Percentiles rank a stretch among this genome's conserved stretches.
phyloP scores from a whole-genome alignment of 2,329 filamentous ascomycete genomes.

The Calonectria hongkongensis region DNA sequence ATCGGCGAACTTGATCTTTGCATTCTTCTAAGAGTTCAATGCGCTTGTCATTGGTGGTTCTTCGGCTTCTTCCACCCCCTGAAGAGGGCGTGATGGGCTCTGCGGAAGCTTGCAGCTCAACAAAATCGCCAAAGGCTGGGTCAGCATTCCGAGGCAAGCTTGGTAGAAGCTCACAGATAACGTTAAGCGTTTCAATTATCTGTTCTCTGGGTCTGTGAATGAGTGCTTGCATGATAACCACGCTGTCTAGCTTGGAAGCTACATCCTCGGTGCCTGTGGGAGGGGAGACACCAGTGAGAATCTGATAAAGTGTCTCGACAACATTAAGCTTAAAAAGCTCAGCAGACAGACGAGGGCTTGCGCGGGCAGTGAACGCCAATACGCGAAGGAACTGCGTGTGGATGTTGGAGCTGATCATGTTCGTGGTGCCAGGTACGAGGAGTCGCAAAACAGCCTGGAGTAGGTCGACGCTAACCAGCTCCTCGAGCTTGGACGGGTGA shows the following conservation, averaged over 20 bases:
- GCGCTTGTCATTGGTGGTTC: slow-evolving; percentile 84
- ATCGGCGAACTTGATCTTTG: slow-evolving; percentile 90
- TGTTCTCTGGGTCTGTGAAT: slow-evolving; percentile 97
- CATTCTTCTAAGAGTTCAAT: slow-evolving; percentile 89
- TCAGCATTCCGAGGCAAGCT: slow-evolving; percentile 77
- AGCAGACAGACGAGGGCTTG: slow-evolving; percentile 89
- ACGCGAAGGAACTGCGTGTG: slow-evolving; percentile 97
- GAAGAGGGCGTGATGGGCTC: slow-evolving; percentile 65
- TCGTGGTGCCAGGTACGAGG: slow-evolving; percentile 94
- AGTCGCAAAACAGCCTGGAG: slow-evolving; percentile 90
- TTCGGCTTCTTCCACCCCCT: slow-evolving; percentile 53
- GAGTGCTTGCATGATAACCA: slow-evolving; percentile 98
- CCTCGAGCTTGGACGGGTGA: slow-evolving; percentile 90
- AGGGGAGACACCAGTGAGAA: slow-evolving; percentile 95
- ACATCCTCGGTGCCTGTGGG: slow-evolving; percentile 86
- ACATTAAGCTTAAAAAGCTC: slow-evolving; percentile 97
- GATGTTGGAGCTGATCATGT: slow-evolving; percentile 93
- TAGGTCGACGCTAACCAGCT: slow-evolving; percentile 91
- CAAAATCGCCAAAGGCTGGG: slow-evolving; percentile 64
- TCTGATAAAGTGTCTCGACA: slow-evolving; percentile 98
- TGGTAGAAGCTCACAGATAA: slow-evolving; percentile 95
- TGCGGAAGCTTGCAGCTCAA: slow-evolving; percentile 62
- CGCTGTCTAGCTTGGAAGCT: slow-evolving; percentile 92
- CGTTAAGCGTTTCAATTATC: slow-evolving; percentile 96
- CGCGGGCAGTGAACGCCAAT: slow-evolving; percentile 90